Evolutionary conservation across 306 rosid species (phyloP).

Genomic region (Cucurbita moschata): DNA sequence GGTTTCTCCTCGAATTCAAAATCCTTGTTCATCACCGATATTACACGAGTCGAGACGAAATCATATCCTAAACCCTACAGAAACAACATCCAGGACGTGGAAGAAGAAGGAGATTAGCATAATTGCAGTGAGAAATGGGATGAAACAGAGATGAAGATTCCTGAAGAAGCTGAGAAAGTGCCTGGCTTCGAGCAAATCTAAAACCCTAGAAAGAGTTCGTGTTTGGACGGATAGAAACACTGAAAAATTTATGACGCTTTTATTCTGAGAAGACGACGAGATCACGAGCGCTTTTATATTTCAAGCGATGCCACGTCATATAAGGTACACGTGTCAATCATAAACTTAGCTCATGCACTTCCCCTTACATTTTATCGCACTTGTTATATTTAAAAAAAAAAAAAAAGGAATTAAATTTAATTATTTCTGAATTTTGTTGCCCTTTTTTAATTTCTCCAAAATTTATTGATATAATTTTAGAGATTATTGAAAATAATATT

Average conservation of each 20-base stretch:
- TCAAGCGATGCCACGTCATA: neutral
- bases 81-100: neutral
- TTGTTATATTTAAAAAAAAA: too few relatives aligned
- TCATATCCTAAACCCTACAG: conserved; percentile 19
- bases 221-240: conserved; percentile 17
- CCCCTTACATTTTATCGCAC: too few relatives aligned
- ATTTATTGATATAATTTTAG: too few relatives aligned
- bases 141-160: neutral
- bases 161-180: neutral
- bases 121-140: neutral
- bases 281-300: neutral
- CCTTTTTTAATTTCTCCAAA: too few relatives aligned
- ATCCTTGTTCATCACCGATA: conserved; percentile 43
- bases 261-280: neutral
- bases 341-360: too few relatives aligned
- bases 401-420: too few relatives aligned
- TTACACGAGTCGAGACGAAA: conserved; percentile 5
- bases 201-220: conserved; percentile 11
- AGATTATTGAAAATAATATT: too few relatives aligned
- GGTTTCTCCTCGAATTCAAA: conserved; percentile 19
- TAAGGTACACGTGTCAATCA: too few relatives aligned
- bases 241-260: neutral
- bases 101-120: neutral
- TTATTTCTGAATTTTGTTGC: too few relatives aligned
- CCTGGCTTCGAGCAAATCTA: conserved; percentile 3